Percentiles rank a stretch among this genome's conserved stretches.
phyloP scores from a whole-genome alignment of 75 land plant species.

The Pinus tabuliformis region DNA sequence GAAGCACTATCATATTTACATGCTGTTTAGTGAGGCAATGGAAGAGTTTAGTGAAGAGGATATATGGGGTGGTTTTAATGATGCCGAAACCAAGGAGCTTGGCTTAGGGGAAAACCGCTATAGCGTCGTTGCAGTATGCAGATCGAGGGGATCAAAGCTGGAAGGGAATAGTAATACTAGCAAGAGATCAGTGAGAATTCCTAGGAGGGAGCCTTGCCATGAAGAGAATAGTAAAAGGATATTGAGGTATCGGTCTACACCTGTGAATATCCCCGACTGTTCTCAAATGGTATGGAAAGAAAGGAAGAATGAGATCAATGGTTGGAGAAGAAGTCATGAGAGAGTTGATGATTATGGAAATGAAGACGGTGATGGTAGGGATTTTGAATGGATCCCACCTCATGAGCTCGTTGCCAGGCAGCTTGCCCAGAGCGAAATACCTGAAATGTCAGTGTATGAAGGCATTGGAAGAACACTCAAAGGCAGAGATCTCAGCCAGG shows the following conservation, averaged over 20 bases:
- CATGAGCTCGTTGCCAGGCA: conserved; percentile 64
- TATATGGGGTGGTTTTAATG: conserved; percentile 1
- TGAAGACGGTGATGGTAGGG: conserved; percentile 15
- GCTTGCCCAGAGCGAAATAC: conserved; percentile 44
- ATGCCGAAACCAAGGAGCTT: neutral
- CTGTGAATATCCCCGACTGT: conserved; percentile 74
- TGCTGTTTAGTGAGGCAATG: neutral
- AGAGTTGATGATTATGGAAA: neutral
- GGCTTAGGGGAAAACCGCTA: neutral
- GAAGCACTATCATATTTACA: neutral
- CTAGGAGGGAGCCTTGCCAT: neutral
- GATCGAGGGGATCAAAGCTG: neutral
- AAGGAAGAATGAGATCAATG: conserved; percentile 11
- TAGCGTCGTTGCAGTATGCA: neutral
- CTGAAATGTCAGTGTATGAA: conserved; percentile 75
- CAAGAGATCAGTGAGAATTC: neutral
- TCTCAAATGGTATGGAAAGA: conserved; percentile 22
- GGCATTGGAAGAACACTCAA: conserved; percentile 83
- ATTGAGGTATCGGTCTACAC: conserved; percentile 46
- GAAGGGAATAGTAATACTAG: neutral
- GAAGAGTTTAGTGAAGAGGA: conserved; percentile 10
- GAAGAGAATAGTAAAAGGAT: neutral
- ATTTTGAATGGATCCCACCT: conserved; percentile 57
- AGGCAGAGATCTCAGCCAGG: conserved; percentile 78
- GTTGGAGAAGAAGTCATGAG: neutral